Evolutionary conservation across 805 yeast species (phyloP), one percentile per base, ranked within the genome.

Genomic region (Dipodascus geniculatus): DNA sequence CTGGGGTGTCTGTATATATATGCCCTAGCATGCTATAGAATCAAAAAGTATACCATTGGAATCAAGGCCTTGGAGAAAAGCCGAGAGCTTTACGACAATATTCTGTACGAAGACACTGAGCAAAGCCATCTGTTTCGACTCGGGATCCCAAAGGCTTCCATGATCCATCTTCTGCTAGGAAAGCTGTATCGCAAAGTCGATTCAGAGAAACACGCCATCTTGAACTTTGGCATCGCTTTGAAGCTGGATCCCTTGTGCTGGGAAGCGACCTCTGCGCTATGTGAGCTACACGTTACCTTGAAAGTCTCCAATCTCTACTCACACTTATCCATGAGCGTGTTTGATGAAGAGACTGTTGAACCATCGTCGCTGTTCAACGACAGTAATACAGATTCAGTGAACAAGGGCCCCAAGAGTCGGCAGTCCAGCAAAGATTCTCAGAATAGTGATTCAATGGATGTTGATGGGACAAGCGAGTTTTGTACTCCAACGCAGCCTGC

Each of bases 211-310:
- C 81, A 82, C 54, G 82, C 93, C 55, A 76, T 85, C 0, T 68
- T 82, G 50, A 78, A 80, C 61, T 86, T 83, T 64, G 76, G 87
- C 0, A 79, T 77, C 58, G 87, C 91, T 0, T 73, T 88, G 54
- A 79, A 80, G 55, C 68, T 75, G 57, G 86, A 93, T 64, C 96
- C 95, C 17, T 86, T 74, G 63, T 75, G 88, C 47, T 88, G 93
- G 78, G 96, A 88, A 63, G 88, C 96, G 0, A 82, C 87, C 58
- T 87, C 83, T 58, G 82, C 83, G 48, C 70, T 93, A 50, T 81
- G 88, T 61, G 74, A 74, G 50, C 70, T 83, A 69, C 93, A 95
- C 11, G 87, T 83, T 19, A 77, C 78, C 55, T 75, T 88, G 19
- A 78, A 80, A 55, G 80, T 83, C 4, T 77, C 77, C 14, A 58